phyloP scores from a whole-genome alignment of 768 basidiomycete genomes.

The Lactarius quietus region DNA sequence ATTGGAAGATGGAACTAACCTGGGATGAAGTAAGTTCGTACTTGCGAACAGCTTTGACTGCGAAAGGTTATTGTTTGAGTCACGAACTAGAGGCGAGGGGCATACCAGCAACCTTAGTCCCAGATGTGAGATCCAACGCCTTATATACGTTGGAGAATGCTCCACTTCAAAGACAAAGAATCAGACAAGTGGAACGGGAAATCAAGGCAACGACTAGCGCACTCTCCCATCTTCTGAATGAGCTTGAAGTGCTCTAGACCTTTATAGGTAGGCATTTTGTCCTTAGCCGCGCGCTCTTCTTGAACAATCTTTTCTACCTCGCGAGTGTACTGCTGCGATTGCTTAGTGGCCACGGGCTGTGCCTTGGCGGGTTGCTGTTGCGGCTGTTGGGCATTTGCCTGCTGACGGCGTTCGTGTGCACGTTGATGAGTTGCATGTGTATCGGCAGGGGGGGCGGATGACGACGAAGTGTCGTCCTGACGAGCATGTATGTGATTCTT shows the following conservation, averaged over 20 bases:
- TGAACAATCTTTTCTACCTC: constrained; percentile 65
- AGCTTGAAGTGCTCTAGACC: constrained; percentile 80
- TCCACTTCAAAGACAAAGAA: constrained; percentile 49
- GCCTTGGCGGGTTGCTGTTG: constrained; percentile 32
- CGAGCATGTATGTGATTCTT: constrained; percentile 37
- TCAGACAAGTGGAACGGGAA: constrained; percentile 23
- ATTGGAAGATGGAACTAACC: constrained; percentile 51
- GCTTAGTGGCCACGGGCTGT: constrained; percentile 15
- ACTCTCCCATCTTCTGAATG: constrained; percentile 92
- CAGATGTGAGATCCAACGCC: constrained; percentile 71
- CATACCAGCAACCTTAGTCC: constrained; percentile 79
- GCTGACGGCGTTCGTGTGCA: constrained; percentile 33
- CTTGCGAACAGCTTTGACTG: constrained; percentile 94
- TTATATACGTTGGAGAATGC: constrained; percentile 99
- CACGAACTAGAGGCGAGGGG: constrained; percentile 26
- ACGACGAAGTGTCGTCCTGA: constrained; percentile 20
- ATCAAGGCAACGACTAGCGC: constrained; percentile 36
- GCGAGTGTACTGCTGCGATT: constrained; percentile 36
- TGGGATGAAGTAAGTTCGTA: constrained; percentile 87
- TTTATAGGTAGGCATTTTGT: constrained; percentile 79
- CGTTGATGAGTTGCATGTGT: constrained; percentile 18
- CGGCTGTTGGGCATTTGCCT: constrained; percentile 37
- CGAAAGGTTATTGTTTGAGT: constrained; percentile 6
- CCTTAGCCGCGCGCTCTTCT: constrained; percentile 69
- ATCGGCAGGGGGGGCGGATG: constrained; percentile 18